Percentiles rank a stretch among this genome's conserved stretches.
phyloP scores from a whole-genome alignment of 352 stramenopile genomes.

The Phytopythium montanum region DNA sequence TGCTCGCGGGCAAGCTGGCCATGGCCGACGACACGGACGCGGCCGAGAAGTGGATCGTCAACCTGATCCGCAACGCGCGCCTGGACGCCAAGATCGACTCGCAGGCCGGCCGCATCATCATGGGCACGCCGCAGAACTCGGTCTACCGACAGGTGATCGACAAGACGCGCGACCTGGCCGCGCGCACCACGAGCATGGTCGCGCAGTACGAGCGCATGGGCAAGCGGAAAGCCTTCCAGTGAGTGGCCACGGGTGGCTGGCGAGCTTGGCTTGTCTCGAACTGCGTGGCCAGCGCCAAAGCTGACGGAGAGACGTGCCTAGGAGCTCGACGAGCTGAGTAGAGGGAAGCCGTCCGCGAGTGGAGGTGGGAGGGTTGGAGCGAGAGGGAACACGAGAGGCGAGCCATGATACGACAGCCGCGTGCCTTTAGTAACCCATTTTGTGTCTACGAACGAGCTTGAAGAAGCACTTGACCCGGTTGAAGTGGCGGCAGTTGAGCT shows the following conservation, averaged over 20 bases:
- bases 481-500: no score
- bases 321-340: background rate
- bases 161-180: slow-evolving; percentile 95
- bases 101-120: slow-evolving; percentile 95
- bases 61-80: slow-evolving; percentile 97
- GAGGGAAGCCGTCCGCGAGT: slow-evolving; percentile 3
- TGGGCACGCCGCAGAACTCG: slow-evolving; percentile 92
- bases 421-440: background rate
- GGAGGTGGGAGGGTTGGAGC: slow-evolving; percentile 9
- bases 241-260: slow-evolving; percentile 10
- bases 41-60: slow-evolving; percentile 99
- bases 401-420: background rate
- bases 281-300: slow-evolving; percentile 7
- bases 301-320: background rate
- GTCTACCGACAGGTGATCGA: slow-evolving; percentile 98
- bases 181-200: slow-evolving; percentile 89
- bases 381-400: background rate
- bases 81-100: slow-evolving; percentile 99
- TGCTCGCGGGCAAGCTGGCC: slow-evolving; percentile 94
- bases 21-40: slow-evolving; percentile 93
- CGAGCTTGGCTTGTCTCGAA: background rate
- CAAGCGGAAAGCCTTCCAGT: slow-evolving; percentile 76
- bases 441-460: background rate
- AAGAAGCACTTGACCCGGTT: background rate
- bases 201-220: slow-evolving; percentile 83